These are phyloP conservation scores for Suillus paluster DNA, from an alignment of 768 basidiomycete genomes.

Conservation along the genomic window DNA sequence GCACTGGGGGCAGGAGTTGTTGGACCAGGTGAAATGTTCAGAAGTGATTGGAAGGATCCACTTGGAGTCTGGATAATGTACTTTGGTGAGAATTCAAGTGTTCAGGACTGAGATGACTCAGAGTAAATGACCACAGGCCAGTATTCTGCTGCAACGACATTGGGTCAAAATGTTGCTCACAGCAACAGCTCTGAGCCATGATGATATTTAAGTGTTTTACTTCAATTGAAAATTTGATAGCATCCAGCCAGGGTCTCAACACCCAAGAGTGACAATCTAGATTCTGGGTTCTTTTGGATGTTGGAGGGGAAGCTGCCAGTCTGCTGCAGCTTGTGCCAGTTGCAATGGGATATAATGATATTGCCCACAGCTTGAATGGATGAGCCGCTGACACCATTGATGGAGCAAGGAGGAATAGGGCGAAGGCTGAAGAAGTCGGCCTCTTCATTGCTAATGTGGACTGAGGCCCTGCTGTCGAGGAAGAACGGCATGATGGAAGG, in stretches of 20 bases:
- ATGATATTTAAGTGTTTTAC: not conserved
- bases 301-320: not conserved
- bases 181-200: not conserved
- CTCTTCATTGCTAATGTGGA: no score
- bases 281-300: not conserved
- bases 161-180: not conserved
- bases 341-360: no score
- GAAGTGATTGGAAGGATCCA: not conserved
- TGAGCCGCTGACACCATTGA: no score
- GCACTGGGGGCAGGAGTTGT: not conserved
- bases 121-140: not conserved
- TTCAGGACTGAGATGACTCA: not conserved
- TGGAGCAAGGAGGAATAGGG: no score
- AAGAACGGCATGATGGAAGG: no score
- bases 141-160: not conserved
- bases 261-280: not conserved
- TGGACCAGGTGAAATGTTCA: not conserved
- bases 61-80: constrained; percentile 1
- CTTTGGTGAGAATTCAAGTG: no score
- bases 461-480: no score
- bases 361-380: no score
- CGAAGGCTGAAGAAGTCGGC: no score
- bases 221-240: no score
- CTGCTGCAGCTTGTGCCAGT: no score
- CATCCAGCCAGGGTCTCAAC: not conserved